These are phyloP conservation scores for Inosperma sp. DNA, from an alignment of 768 basidiomycete genomes.

Conservation along the genomic window DNA sequence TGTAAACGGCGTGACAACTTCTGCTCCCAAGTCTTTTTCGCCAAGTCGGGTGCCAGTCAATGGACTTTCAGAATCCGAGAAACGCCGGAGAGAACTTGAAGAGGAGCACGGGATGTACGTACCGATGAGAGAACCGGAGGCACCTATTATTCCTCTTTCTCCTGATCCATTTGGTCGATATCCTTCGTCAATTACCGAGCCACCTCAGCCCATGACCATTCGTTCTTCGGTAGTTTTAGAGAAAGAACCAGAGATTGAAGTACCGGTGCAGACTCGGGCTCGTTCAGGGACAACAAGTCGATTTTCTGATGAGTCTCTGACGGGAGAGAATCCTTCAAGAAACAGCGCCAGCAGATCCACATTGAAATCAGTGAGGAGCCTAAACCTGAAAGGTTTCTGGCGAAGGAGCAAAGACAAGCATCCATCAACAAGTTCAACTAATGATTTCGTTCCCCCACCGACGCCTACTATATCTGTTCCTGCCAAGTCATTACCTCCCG, in stretches of 20 bases:
- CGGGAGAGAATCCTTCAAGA: constrained; percentile 31
- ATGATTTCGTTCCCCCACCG: constrained; percentile 2
- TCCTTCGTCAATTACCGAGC: constrained; percentile 55
- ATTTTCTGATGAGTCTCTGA: constrained; percentile 72
- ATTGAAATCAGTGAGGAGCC: constrained; percentile 66
- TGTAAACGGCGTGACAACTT: constrained; percentile 63
- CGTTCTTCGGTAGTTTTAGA: no score
- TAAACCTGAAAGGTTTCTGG: constrained; percentile 79
- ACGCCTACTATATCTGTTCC: neutral
- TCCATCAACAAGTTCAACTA: constrained; percentile 31
- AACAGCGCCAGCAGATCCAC: constrained; percentile 40
- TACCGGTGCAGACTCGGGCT: neutral
- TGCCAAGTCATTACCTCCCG: constrained; percentile 4
- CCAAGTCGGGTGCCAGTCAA: constrained; percentile 22
- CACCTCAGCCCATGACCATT: no score
- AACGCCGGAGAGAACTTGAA: constrained; percentile 46
- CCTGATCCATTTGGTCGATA: constrained; percentile 79
- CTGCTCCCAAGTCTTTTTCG: constrained; percentile 48
- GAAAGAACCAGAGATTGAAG: no score
- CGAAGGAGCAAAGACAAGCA: constrained; percentile 62
- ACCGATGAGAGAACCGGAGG: constrained; percentile 29
- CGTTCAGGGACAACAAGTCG: constrained; percentile 40
- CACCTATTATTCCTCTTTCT: constrained; percentile 75
- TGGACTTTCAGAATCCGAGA: constrained; percentile 42
- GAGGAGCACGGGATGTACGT: constrained; percentile 47